A percentile compares a stretch with the other conserved stretches of the same genome.
phyloP scores from a whole-genome alignment of 2,329 filamentous ascomycete species.

The Coniochaeta hoffmannii region DNA sequence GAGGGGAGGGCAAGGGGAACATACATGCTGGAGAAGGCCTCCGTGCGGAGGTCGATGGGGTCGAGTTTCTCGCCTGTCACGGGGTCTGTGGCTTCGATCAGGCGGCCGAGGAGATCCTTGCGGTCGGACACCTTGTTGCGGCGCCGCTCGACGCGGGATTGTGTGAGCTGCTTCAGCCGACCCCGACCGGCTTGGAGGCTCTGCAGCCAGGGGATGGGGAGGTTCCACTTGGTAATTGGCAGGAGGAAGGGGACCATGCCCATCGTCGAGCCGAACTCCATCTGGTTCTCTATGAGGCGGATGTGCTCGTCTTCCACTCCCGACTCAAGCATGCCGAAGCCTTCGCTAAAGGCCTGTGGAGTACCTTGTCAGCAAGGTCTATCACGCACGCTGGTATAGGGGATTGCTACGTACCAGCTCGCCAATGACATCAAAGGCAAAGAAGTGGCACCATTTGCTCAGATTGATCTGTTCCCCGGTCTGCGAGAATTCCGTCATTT shows the following conservation, averaged over 20 bases:
- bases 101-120: slow-evolving; percentile 6
- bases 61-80: slow-evolving; percentile 7
- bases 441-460: slow-evolving; percentile 7
- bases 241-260: slow-evolving; percentile 5
- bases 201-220: slow-evolving; percentile 6
- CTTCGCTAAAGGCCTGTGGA: slow-evolving; percentile 6
- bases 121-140: slow-evolving; percentile 5
- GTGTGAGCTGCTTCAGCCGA: slow-evolving; percentile 6
- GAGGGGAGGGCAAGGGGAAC: not conserved
- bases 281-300: slow-evolving; percentile 6
- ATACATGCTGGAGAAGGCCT: slow-evolving; percentile 8
- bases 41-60: slow-evolving; percentile 5
- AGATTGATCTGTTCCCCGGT: slow-evolving; percentile 3
- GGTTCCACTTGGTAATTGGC: slow-evolving; percentile 4
- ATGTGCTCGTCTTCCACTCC: slow-evolving; percentile 7
- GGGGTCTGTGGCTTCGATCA: slow-evolving; percentile 7
- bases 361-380: not conserved
- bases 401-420: slow-evolving; percentile 2
- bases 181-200: slow-evolving; percentile 6
- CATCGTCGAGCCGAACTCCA: slow-evolving; percentile 8
- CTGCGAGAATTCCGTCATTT: slow-evolving; percentile 4
- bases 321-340: slow-evolving; percentile 6
- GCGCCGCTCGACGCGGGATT: slow-evolving; percentile 5
- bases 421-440: slow-evolving; percentile 7
- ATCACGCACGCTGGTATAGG: not conserved